Evolutionary conservation across 495 filamentous ascomycete species (phyloP), one percentile per base, ranked within the genome.

Genomic region (Penicillium odoratum): DNA sequence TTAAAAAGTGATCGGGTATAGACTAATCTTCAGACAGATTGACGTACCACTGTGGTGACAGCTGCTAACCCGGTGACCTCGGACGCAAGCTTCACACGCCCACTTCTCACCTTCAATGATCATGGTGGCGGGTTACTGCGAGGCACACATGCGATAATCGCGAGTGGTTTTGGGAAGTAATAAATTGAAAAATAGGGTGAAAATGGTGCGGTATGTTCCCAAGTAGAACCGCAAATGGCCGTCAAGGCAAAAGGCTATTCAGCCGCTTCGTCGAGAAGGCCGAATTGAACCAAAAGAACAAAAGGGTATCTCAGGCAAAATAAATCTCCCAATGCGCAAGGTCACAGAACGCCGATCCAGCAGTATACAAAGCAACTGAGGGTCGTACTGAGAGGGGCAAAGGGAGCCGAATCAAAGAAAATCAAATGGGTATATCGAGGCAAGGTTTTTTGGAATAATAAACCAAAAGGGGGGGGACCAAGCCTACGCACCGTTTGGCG

Each of bases 1-100:
- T 42, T 38, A 40, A 21, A 18, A 11, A 7, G 16, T 31, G 5
- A 33, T 31, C 47, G 47, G 26, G 7, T 6, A 21, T 33, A 4
- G 9, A 11, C 10, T 36, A 4, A 36, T 36, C 33, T 11, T 8
- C 10, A 36, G 33, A 36, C 10, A 36, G 33, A 36, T 68, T 55
- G 60, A 83, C 88, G 80, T 82, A 93, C 90, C 89, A 74, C 85
- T 78, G 73, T 96, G 91, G 75, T 93, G 88, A 83, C 91, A 96
- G 74, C 90, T 93, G 85, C 90, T 95, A 69, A 96, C 91, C 70
- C 91, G 88, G 79, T 96, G 91, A 69, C 91, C 91, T 74, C 91
- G 83, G 74, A 96, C 90, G 79, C 91, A 96, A 80, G 91, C 91
- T 80, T 96, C 91, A 79, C 91, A 96, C 72, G 88, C 88, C 76